Evolutionary conservation across 2,329 filamentous ascomycete genomes (phyloP).

Genomic region (Trichoderma sp.): DNA sequence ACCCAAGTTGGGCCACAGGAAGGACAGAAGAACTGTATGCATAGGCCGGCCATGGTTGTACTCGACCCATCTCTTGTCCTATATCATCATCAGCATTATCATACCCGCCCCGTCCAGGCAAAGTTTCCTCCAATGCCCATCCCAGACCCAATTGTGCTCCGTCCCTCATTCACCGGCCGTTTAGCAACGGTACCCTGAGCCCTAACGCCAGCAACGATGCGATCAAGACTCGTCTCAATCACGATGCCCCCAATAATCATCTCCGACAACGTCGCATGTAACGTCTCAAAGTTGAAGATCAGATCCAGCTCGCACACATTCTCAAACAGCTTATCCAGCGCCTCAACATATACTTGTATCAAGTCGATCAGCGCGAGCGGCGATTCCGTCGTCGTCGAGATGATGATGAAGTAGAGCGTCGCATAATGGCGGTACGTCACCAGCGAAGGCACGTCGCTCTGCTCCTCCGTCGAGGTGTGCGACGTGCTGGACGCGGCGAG

Average conservation of each 20-base stretch:
- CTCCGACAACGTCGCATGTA: conserved; percentile 87
- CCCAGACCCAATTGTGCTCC: conserved; percentile 51
- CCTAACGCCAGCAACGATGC: conserved; percentile 82
- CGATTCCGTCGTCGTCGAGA: conserved; percentile 93
- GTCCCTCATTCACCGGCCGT: conserved; percentile 72
- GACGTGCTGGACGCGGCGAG: conserved; percentile 65
- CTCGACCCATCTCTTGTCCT: conserved; percentile 30
- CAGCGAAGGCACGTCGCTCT: conserved; percentile 88
- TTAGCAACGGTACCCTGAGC: conserved; percentile 77
- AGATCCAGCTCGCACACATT: conserved; percentile 98
- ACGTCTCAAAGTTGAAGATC: conserved; percentile 98
- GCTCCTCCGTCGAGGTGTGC: conserved; percentile 65
- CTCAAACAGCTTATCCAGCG: conserved; percentile 91
- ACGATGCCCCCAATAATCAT: conserved; percentile 97
- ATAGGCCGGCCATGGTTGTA: conserved; percentile 32
- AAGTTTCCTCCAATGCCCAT: conserved; percentile 61
- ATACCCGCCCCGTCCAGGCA: conserved; percentile 53
- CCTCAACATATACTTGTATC: conserved; percentile 97
- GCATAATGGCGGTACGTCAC: conserved; percentile 98
- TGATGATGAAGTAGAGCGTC: conserved; percentile 97
- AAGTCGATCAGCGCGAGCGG: conserved; percentile 93
- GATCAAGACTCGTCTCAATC: conserved; percentile 86
- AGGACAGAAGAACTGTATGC: conserved; percentile 30
- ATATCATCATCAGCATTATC: conserved; percentile 27
- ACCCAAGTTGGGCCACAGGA: conserved; percentile 23